phyloP scores from a whole-genome alignment of 768 basidiomycete species.

The Mycena maculata region DNA sequence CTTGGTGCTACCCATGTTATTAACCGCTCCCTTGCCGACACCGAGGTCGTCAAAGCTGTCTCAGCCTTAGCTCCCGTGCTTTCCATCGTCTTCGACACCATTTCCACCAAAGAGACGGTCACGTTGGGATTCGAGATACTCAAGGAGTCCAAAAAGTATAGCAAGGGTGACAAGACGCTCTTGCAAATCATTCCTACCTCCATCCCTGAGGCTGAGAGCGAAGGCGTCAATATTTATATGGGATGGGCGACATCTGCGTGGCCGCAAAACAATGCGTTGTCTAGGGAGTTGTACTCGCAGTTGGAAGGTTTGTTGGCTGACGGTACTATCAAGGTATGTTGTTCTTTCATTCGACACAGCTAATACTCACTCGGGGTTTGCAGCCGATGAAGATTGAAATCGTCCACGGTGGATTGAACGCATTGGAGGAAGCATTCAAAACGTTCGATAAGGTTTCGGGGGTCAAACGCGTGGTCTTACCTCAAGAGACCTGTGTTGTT shows the following conservation, averaged over 20 bases:
- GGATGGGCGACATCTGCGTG: slow-evolving; percentile 8
- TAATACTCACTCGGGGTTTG: neutral
- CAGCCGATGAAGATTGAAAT: slow-evolving; percentile 19
- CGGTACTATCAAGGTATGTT: slow-evolving; percentile 22
- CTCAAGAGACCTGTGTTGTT: slow-evolving; percentile 1
- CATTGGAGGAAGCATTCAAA: slow-evolving; percentile 5
- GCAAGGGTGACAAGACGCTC: slow-evolving; percentile 11
- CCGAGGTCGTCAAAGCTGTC: slow-evolving; percentile 15
- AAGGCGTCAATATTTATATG: neutral
- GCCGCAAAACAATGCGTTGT: slow-evolving; percentile 21
- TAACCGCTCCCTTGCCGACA: slow-evolving; percentile 39
- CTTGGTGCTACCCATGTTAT: slow-evolving; percentile 53
- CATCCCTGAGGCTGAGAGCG: slow-evolving; percentile 3
- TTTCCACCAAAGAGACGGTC: slow-evolving; percentile 1
- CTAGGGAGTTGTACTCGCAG: slow-evolving; percentile 12
- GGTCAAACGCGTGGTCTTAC: slow-evolving; percentile 13
- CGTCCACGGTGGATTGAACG: slow-evolving; percentile 12
- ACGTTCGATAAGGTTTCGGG: slow-evolving; percentile 15
- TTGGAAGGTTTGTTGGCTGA: slow-evolving; percentile 16
- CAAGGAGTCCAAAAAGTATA: slow-evolving; percentile 16
- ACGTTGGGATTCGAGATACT: slow-evolving; percentile 12
- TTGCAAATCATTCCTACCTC: slow-evolving; percentile 12
- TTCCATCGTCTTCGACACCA: slow-evolving; percentile 31
- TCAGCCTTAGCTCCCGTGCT: slow-evolving; percentile 5
- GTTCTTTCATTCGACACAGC: neutral